A percentile compares a stretch with the other conserved stretches of the same genome.
These are phyloP conservation scores for Phaseolus lunatus DNA, from an alignment of 306 rosid species.

Conservation along the genomic window DNA sequence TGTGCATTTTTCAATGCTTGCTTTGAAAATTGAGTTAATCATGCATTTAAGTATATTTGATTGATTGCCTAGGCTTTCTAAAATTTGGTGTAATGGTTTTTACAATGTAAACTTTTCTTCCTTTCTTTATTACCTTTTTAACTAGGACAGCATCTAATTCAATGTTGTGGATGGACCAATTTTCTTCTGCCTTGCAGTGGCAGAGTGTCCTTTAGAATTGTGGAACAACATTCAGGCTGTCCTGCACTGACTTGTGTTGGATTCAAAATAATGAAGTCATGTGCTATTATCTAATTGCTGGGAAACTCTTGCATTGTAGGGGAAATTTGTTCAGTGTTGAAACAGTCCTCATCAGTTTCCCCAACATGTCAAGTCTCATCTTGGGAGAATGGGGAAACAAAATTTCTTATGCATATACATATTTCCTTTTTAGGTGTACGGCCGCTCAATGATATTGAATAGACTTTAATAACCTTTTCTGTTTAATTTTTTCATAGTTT, in stretches of 20 bases:
- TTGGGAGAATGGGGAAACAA: neutral
- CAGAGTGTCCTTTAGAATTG: constrained; percentile 35
- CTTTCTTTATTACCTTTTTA: neutral
- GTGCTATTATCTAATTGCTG: constrained; percentile 13
- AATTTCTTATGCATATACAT: neutral
- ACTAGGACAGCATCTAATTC: constrained; percentile 4
- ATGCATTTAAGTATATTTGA: neutral
- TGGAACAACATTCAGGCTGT: constrained; percentile 25
- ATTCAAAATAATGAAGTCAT: constrained; percentile 33
- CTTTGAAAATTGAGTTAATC: neutral
- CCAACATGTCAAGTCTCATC: neutral
- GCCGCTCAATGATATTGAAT: constrained; percentile 21
- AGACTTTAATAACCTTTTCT: constrained; percentile 12
- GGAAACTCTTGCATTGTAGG: neutral
- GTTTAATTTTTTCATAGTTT: constrained; percentile 7
- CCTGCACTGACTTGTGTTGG: constrained; percentile 11
- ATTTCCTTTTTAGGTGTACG: constrained; percentile 10
- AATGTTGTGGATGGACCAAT: constrained; percentile 17
- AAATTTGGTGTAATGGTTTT: neutral
- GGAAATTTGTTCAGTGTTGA: neutral
- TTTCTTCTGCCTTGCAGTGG: constrained; percentile 6
- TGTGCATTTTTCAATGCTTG: constrained; percentile 17
- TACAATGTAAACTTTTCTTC: neutral
- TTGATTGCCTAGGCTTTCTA: neutral
- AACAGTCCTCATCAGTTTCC: neutral